phyloP scores from a whole-genome alignment of 2,329 filamentous ascomycete genomes.

The Microdochium nivale region DNA sequence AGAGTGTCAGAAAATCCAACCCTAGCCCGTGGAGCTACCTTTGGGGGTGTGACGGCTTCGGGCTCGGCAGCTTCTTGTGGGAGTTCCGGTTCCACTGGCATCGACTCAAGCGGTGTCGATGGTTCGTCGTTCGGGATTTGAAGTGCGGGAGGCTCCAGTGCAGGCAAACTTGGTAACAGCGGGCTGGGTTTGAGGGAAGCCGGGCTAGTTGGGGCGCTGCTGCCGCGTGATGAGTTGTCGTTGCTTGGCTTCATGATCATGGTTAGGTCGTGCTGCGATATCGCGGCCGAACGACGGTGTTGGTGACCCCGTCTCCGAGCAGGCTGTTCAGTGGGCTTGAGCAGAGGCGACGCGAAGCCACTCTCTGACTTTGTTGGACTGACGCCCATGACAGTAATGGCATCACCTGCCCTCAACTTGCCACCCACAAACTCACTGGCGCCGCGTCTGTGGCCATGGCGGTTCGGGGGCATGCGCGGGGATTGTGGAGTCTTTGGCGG shows the following conservation, averaged over 20 bases:
- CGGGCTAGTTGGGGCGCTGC: conserved; percentile 58
- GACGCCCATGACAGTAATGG: conserved; percentile 54
- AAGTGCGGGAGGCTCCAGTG: conserved; percentile 2
- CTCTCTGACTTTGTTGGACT: conserved; percentile 60
- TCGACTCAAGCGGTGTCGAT: neutral
- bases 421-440: conserved; percentile 84
- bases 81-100: conserved; percentile 6
- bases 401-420: conserved; percentile 48
- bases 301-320: conserved; percentile 59
- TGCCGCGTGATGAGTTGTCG: conserved; percentile 42
- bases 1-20: conserved; percentile 81
- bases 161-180: conserved; percentile 11
- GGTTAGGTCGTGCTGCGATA: conserved; percentile 76
- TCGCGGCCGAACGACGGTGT: conserved; percentile 72
- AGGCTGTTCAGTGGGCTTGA: conserved; percentile 39
- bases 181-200: conserved; percentile 32
- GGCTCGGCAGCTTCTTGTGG: conserved; percentile 9
- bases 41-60: conserved; percentile 14
- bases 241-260: conserved; percentile 54
- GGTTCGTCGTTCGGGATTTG: neutral
- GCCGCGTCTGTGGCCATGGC: conserved; percentile 70
- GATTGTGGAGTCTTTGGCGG: conserved; percentile 48
- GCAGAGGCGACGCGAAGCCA: conserved; percentile 47
- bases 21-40: conserved; percentile 43
- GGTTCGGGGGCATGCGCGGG: conserved; percentile 38